A percentile compares a stretch with the other conserved stretches of the same genome.
phyloP scores from a whole-genome alignment of 169 alveolate species.

The Cryptosporidium xiaoi region DNA sequence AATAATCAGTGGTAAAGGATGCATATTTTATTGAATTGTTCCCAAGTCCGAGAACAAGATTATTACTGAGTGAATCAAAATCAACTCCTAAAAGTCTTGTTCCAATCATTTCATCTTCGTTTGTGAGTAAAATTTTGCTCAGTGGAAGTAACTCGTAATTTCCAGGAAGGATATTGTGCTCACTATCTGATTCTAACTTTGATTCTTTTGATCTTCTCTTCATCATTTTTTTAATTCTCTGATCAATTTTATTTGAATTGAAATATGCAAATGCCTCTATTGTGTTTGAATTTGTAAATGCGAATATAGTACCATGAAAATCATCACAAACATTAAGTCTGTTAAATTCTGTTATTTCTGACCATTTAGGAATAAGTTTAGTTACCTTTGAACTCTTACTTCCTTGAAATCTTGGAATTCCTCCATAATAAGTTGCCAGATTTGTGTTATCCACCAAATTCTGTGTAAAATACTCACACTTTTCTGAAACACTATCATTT shows the following conservation, averaged over 20 bases:
- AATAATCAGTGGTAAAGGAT: conserved; percentile 4
- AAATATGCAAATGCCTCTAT: conserved; percentile 60
- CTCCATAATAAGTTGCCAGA: conserved; percentile 73
- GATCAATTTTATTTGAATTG: conserved; percentile 12
- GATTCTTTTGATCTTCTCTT: conserved; percentile 24
- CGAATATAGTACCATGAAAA: conserved; percentile 41
- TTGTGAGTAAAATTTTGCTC: conserved; percentile 11
- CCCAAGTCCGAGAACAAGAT: conserved; percentile 35
- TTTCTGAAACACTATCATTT: conserved; percentile 44
- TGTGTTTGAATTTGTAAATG: conserved; percentile 48
- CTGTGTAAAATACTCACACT: conserved; percentile 16
- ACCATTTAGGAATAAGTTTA: conserved; percentile 74
- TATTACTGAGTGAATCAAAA: conserved; percentile 29
- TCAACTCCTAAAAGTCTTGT: conserved; percentile 58
- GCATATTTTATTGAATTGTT: conserved; percentile 56
- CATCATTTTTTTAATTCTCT: conserved; percentile 54
- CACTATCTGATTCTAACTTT: conserved; percentile 15
- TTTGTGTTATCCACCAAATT: conserved; percentile 45
- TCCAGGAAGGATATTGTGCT: conserved; percentile 20
- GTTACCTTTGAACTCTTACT: conserved; percentile 70
- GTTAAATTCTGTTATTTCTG: conserved; percentile 11
- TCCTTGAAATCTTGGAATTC: conserved; percentile 60
- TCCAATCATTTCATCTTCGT: conserved; percentile 70
- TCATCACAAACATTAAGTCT: conserved; percentile 21
- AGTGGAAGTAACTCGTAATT: conserved; percentile 46